Evolutionary conservation across 2,329 filamentous ascomycete species (phyloP).

Genomic region (Fusarium succisae): DNA sequence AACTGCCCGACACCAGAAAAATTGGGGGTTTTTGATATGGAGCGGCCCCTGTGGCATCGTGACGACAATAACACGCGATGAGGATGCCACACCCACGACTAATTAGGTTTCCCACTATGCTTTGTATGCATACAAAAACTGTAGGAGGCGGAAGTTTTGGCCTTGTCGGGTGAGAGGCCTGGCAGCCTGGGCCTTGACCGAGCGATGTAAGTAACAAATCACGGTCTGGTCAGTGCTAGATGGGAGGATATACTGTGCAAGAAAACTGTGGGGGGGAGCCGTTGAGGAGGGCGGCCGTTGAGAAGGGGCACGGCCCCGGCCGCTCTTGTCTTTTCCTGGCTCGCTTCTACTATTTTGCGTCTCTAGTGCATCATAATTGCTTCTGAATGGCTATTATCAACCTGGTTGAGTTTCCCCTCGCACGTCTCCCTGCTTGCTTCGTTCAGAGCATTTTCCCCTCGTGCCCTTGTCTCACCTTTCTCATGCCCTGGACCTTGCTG

Average conservation of each 20-base stretch:
- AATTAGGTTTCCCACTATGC: slow-evolving; percentile 42
- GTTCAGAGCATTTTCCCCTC: slow-evolving; percentile 29
- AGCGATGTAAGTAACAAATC: slow-evolving; percentile 22
- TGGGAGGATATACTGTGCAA: slow-evolving; percentile 11
- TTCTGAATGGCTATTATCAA: slow-evolving; percentile 17
- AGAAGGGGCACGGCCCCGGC: slow-evolving; percentile 43
- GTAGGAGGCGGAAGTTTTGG: slow-evolving; percentile 31
- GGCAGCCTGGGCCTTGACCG: slow-evolving; percentile 21
- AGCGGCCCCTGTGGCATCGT: slow-evolving; percentile 33
- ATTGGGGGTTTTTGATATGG: slow-evolving; percentile 15
- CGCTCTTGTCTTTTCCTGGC: slow-evolving; percentile 39
- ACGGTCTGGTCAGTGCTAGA: slow-evolving; percentile 22
- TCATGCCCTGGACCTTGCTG: slow-evolving; percentile 26
- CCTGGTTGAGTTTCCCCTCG: slow-evolving; percentile 20
- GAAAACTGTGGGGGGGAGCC: slow-evolving; percentile 37
- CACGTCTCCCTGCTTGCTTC: slow-evolving; percentile 33
- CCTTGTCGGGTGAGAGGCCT: slow-evolving; percentile 7
- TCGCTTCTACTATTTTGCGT: slow-evolving; percentile 30
- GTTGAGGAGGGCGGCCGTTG: slow-evolving; percentile 44
- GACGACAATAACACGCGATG: slow-evolving; percentile 45
- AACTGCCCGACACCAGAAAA: slow-evolving; percentile 6
- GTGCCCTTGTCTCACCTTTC: slow-evolving; percentile 37
- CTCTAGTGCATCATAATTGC: slow-evolving; percentile 26
- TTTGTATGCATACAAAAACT: slow-evolving; percentile 42
- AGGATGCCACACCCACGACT: slow-evolving; percentile 34